Evolutionary conservation across 1,284 basidiomycete genomes (phyloP), one percentile per base, ranked within the genome.

Genomic region (Microbotryum lychnidis-dioicae): DNA sequence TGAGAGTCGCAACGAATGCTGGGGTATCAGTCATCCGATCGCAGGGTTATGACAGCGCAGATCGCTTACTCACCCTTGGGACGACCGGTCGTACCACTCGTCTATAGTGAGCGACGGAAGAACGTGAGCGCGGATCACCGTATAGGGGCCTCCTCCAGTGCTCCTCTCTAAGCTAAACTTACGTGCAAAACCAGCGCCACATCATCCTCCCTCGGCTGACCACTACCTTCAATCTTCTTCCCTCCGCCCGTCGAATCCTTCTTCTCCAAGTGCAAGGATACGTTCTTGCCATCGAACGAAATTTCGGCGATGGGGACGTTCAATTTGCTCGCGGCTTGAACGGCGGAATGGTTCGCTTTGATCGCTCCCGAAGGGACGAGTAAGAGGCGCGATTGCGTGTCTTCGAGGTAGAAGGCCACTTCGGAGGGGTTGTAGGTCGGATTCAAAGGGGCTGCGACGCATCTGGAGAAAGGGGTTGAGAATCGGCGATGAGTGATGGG

Each of bases 1-100:
- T 74, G 80, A 80, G 42, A 20, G 21, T 42, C n/a, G 4, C 25
- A 27, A 20, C 20, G 18, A 51, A 29, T 46, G 6, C 48, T 44
- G 46, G 20, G 49, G 45, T 27, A 16, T n/a, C 12, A 53, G 10
- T n/a, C 31, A 51, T 45, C 18, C 49, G 2, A 18, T 18, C 25
- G 25, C 9, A 16, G 49, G 25, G 49, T 2, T 21, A 12, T 6
- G 7, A 5, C 7, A 27, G 21, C 27, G 16, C 29, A 48, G 37
- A 42, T 16, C 23, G 50, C 21, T 2, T 48, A 57, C 64, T 54
- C 52, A 63, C 74, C 77, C 65, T 78, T 78, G 23, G 77, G 77
- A 49, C 73, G 65, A 4, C 84, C 84, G 31, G 83, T 85, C n/a
- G 84, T 85, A 1, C 84, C 84, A 44, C 80, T 81, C 12, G 82